Conservation (phyloP, 2,329 filamentous ascomycete species). For the Ceratocystis smalleyi region DNA sequence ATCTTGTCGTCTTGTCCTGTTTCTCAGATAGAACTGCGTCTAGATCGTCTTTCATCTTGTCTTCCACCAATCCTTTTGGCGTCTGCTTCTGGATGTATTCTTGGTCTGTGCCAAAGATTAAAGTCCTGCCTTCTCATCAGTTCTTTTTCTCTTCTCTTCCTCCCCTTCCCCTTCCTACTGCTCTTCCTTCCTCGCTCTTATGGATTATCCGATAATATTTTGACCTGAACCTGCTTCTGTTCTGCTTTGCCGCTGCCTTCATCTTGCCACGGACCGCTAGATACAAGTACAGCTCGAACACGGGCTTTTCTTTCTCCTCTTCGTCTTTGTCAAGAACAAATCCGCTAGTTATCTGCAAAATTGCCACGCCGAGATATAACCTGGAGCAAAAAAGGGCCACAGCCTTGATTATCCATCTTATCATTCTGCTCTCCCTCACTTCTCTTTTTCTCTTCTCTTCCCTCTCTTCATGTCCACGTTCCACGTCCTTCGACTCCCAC, state of each 20-base stretch:
- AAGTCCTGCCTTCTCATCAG: not conserved
- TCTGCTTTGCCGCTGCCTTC: not conserved
- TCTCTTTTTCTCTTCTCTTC: not conserved
- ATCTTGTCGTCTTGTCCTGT: not conserved
- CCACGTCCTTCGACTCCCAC: not conserved
- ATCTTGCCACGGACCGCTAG: not conserved
- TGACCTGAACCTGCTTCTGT: not conserved
- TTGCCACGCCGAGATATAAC: slow-evolving; percentile 8
- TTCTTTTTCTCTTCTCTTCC: not conserved
- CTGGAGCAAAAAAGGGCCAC: not conserved
- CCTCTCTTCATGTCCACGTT: not conserved
- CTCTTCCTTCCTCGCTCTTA: not conserved
- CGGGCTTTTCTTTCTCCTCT: not conserved
- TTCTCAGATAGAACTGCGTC: not conserved
- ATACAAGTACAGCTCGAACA: too few species aligned
- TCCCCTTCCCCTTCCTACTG: not conserved
- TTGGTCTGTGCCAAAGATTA: not conserved
- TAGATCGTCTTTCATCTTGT: not conserved
- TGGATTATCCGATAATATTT: not conserved
- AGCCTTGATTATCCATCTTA: not conserved
- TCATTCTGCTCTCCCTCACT: not conserved
- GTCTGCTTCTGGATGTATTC: not conserved
- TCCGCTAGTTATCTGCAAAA: not conserved
- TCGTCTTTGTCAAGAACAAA: not conserved
- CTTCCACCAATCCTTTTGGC: not conserved